Percentiles rank a stretch among this genome's conserved stretches.
These are phyloP conservation scores for Ogataea sp. DNA, from an alignment of 805 yeast species.

Conservation along the genomic window DNA sequence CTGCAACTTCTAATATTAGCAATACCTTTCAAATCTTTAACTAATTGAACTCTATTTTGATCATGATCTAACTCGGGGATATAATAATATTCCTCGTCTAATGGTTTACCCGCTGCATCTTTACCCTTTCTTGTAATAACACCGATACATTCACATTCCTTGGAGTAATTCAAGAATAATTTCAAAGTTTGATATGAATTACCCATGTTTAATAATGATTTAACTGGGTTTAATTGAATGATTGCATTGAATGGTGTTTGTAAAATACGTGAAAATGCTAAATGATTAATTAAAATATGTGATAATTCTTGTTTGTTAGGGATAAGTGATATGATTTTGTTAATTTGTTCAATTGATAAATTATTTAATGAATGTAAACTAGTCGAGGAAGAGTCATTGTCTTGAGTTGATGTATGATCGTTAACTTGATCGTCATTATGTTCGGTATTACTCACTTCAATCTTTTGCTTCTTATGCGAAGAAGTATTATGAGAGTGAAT, in stretches of 20 bases:
- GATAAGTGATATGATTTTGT: conserved; percentile 23
- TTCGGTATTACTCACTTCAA: neutral
- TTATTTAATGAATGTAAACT: neutral
- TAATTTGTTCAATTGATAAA: conserved; percentile 16
- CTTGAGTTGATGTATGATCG: too few species aligned
- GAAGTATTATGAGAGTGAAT: too few species aligned
- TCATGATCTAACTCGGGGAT: conserved; percentile 78
- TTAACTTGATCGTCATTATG: neutral
- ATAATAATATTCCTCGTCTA: conserved; percentile 92
- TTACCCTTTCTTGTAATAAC: conserved; percentile 82
- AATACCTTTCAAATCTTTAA: conserved; percentile 69
- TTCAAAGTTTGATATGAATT: conserved; percentile 34
- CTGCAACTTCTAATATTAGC: conserved; percentile 82
- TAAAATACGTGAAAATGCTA: conserved; percentile 83
- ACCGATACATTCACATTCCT: conserved; percentile 62
- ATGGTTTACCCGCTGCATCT: conserved; percentile 92
- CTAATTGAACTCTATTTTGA: conserved; percentile 56
- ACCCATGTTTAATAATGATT: too few species aligned
- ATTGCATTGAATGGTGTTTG: conserved; percentile 80
- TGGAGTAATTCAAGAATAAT: conserved; percentile 26
- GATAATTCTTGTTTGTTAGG: conserved; percentile 43
- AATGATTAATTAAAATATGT: conserved; percentile 68
- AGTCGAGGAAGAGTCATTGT: too few species aligned
- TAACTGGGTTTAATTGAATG: conserved; percentile 46
- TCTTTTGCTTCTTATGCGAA: conserved; percentile 1